These are phyloP conservation scores for Amanita polypyramis DNA, from an alignment of 768 basidiomycete genomes.

Conservation along the genomic window DNA sequence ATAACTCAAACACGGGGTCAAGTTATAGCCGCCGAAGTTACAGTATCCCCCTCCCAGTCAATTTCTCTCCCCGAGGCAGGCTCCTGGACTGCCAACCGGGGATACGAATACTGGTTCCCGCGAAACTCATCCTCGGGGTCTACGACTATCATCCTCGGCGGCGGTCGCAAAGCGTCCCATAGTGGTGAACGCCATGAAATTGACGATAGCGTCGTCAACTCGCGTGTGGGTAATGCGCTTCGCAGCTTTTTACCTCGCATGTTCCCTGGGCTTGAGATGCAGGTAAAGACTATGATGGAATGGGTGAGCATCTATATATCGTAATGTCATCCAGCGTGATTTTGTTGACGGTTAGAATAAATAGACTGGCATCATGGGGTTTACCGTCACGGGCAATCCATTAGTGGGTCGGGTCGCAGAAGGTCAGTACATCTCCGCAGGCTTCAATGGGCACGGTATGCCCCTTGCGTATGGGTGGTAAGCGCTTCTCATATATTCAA, in stretches of 20 bases:
- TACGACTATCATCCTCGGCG: constrained; percentile 67
- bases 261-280: constrained; percentile 43
- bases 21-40: constrained; percentile 32
- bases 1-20: constrained; percentile 73
- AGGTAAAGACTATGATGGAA: constrained; percentile 56
- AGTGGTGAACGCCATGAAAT: constrained; percentile 38
- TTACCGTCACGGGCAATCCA: constrained; percentile 48
- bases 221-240: constrained; percentile 35
- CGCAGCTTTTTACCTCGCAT: constrained; percentile 48
- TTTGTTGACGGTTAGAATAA: background rate
- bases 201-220: constrained; percentile 49
- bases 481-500: constrained; percentile 11
- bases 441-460: constrained; percentile 76
- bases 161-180: constrained; percentile 38
- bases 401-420: constrained; percentile 44
- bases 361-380: constrained; percentile 82
- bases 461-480: constrained; percentile 66
- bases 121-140: constrained; percentile 26
- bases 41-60: constrained; percentile 15
- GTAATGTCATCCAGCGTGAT: background rate
- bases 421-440: constrained; percentile 66
- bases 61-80: constrained; percentile 28
- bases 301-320: constrained; percentile 56
- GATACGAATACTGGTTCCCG: constrained; percentile 79
- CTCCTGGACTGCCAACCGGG: constrained; percentile 41